Evolutionary conservation across 306 rosid species (phyloP), one percentile per base, ranked within the genome.

Genomic region (Hippophae gyantsensis): DNA sequence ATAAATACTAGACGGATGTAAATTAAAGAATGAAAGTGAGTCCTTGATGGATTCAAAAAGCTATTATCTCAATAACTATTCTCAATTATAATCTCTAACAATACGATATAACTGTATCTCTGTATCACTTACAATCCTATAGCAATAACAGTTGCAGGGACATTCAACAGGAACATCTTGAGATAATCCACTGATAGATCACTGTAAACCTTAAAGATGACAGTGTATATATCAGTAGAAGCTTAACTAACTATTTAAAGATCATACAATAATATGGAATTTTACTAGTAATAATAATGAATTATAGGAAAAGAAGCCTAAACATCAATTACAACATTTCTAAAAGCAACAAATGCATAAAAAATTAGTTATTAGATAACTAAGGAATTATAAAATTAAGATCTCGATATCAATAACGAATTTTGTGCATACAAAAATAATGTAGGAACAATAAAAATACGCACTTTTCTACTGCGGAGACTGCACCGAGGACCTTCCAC

Each of bases 401-500:
- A 18, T 18, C 23, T 18, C 1, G 23, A 18, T 18, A 18, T 18
- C 23, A 18, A 18, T 18, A 18, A 4, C 0, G 38, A 32, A 32
- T 32, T 32, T 32, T 32, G 38, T 32, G 7, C n/a, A 8, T 13
- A 23, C 13, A 49, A 49, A 49, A 49, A 12, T 13, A 49, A 12
- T 6, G 14, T 12, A 7, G 66, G 23, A 60, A 54, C 41, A 63
- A 47, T 56, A 60, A 13, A 32, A 63, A 13, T 59, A 60, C 54
- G 5, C 50, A 90, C 97, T 89, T 62, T 92, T 66, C 71, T 77
- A 61, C 89, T 88, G 5, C 99, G 93, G 48, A 92, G 93, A 76
- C 99, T 92, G 90, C 99, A 92, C 32, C 99, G 80, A 8, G 99
- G 99, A 56, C 99, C 99, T 73, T 79, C 93, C 6, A 78, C 95